phyloP scores from a whole-genome alignment of 192 early-diverging fungal species.

The Umbelopsis vinacea region DNA sequence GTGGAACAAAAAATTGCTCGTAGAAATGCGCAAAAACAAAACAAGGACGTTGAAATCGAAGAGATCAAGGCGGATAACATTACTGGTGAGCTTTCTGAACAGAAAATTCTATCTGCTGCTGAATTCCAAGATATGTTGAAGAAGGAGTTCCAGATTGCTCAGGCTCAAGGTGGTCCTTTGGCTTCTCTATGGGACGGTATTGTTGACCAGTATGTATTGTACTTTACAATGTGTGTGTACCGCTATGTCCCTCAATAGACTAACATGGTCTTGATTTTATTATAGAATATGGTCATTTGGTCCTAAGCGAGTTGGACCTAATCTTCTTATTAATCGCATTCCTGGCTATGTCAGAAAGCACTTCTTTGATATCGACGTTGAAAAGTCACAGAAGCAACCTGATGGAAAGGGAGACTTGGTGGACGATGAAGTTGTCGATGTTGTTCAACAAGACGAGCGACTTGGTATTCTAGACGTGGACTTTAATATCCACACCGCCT shows the following conservation, averaged over 20 bases:
- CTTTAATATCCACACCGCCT: slow-evolving; percentile 83
- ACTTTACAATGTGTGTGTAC: too few relatives aligned
- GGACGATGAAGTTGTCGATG: slow-evolving; percentile 27
- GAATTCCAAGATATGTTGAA: slow-evolving; percentile 47
- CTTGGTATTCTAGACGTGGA: slow-evolving; percentile 69
- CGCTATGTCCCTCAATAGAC: background rate
- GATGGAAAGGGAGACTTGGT: slow-evolving; percentile 9
- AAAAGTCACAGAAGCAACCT: slow-evolving; percentile 7
- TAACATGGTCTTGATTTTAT: background rate
- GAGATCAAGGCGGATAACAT: slow-evolving; percentile 29
- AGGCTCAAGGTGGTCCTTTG: slow-evolving; percentile 44
- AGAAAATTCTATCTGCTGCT: slow-evolving; percentile 27
- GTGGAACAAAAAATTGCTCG: slow-evolving; percentile 49
- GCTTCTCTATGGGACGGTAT: slow-evolving; percentile 51
- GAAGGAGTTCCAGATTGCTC: slow-evolving; percentile 52
- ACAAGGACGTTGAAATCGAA: slow-evolving; percentile 21
- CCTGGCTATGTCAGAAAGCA: slow-evolving; percentile 52
- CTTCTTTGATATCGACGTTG: slow-evolving; percentile 35
- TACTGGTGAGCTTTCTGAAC: background rate
- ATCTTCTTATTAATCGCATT: slow-evolving; percentile 74
- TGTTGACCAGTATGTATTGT: slow-evolving; percentile 48
- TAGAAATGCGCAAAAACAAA: slow-evolving; percentile 32
- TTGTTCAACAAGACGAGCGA: slow-evolving; percentile 26
- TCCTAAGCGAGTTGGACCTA: slow-evolving; percentile 80
- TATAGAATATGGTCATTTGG: slow-evolving; percentile 86